Evolutionary conservation across 495 filamentous ascomycete genomes (phyloP).

Genomic region (Aspergillus cavernicola): DNA sequence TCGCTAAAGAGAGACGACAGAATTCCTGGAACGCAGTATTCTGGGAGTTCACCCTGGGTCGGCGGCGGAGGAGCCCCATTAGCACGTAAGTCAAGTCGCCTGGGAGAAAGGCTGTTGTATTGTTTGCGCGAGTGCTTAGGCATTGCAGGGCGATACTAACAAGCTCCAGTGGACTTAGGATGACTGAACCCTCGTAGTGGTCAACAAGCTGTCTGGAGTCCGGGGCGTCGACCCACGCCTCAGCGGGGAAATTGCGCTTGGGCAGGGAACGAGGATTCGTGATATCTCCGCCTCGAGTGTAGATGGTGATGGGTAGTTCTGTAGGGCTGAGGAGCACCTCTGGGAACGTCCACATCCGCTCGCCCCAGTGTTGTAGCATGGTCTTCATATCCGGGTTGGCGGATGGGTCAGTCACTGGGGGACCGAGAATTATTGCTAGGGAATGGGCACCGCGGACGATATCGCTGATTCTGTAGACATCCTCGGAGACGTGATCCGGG

Average conservation of each 20-base stretch:
- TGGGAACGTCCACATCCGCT: not conserved
- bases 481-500: not conserved
- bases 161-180: not conserved
- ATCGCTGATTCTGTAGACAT: not conserved
- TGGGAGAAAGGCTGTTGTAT: not conserved
- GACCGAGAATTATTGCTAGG: not conserved
- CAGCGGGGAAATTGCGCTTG: not conserved
- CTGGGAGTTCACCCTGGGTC: not conserved
- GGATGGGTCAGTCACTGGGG: too few relatives aligned
- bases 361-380: not conserved
- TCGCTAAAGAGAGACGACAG: not conserved
- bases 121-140: not conserved
- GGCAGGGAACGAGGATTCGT: not conserved
- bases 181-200: not conserved
- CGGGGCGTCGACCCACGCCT: not conserved
- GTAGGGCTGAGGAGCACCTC: not conserved
- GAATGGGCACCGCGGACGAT: not conserved
- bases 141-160: not conserved
- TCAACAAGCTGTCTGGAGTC: not conserved
- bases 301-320: not conserved
- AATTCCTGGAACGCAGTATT: not conserved
- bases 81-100: not conserved
- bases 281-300: not conserved
- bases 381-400: not conserved
- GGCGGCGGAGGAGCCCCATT: not conserved